Base-by-base conservation (phyloP, 495 filamentous ascomycete genomes). In the Zalerion maritima region DNA sequence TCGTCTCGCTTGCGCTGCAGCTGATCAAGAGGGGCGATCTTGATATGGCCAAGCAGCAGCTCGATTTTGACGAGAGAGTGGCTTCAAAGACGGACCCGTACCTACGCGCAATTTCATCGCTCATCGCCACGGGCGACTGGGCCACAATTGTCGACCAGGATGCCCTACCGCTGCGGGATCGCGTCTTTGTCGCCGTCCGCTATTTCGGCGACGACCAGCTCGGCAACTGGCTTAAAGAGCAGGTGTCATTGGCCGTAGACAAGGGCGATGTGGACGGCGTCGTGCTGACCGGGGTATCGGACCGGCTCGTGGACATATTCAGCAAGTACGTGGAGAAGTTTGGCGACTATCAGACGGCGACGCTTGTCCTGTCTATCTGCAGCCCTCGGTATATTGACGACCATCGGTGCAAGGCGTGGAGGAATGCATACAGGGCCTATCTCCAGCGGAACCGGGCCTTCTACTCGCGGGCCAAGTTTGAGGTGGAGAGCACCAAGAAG, bases 121-220 rank as follows among this genome's bases (percentile, higher is more conserved):
- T 84, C 29, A 83, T 94, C 28, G 75, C 81, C 28, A 84, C 78
- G 14, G 83, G 83, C 5, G 71, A 91, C 47, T 96, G 89, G 89
- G 59, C 70, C 16, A 70, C 71, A 7, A 82, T 96, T 13, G 70
- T 81, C 32, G 67, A 81, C 28, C 85, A 94, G 47, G 60, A 64
- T 3, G 82, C 83, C 18, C 66, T 97, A 0, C 83, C 89, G 1
- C 65, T 96, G 9, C 70, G 71, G 23, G 82, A 94, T 38, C 81
- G 91, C 8, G 65, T 91, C 21, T 81, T 78, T 16, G 75, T 94
- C 6, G 89, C 91, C 0, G 55, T 96, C 16, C 71, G 81, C 37
- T 81, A 86, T 60, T 69, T 96, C 19, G 57, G 70, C 7, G 89
- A 97, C 42, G 68, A 71, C 1, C 69, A 79, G 25, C 67, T 97